Evolutionary conservation across 768 basidiomycete species (phyloP).

Genomic region (Cystofilobasidium ferigula): DNA sequence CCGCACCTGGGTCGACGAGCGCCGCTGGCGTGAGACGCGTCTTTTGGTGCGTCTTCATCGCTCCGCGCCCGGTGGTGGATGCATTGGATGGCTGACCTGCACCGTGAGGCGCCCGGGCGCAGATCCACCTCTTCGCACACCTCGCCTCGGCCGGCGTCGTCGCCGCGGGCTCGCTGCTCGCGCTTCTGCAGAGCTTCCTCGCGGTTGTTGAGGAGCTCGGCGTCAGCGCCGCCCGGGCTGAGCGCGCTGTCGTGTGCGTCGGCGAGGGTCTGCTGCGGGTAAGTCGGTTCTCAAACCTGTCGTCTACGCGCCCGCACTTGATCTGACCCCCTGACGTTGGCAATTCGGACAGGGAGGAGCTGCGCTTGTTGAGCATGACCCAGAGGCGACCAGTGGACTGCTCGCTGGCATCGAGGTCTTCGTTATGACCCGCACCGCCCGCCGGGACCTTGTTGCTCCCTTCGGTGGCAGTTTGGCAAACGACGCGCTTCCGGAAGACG

Average conservation of each 20-base stretch:
- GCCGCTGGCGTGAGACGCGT: not conserved
- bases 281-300: too few species aligned
- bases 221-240: constrained; percentile 47
- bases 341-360: too few species aligned
- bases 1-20: not conserved
- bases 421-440: constrained; percentile 50
- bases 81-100: constrained; percentile 41
- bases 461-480: constrained; percentile 4
- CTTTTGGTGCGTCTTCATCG: not conserved
- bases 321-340: too few species aligned
- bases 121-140: constrained; percentile 93
- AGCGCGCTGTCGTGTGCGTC: constrained; percentile 34
- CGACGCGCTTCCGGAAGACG: constrained; percentile 12
- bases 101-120: not conserved
- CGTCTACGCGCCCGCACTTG: too few species aligned
- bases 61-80: not conserved
- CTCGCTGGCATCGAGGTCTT: constrained; percentile 59
- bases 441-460: constrained; percentile 25
- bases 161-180: constrained; percentile 63
- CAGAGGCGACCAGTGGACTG: constrained; percentile 54
- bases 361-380: constrained; percentile 55
- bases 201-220: constrained; percentile 81
- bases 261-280: constrained; percentile 35
- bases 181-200: constrained; percentile 70
- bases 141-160: constrained; percentile 60